Evolutionary conservation across 768 basidiomycete genomes (phyloP).

Genomic region (Suillus occidentalis): DNA sequence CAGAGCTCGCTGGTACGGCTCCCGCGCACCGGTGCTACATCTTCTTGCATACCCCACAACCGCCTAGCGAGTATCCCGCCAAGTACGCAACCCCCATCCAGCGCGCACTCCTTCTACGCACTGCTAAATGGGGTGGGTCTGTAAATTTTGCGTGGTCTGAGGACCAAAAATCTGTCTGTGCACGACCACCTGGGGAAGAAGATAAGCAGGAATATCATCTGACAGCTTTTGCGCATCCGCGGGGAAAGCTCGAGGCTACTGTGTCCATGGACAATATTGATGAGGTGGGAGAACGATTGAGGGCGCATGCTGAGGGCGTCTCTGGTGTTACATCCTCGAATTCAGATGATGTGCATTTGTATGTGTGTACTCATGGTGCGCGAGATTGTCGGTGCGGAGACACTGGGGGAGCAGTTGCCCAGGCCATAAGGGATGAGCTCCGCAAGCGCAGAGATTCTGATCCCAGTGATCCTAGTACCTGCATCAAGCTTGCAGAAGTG

Average conservation of each 20-base stretch:
- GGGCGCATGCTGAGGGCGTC: conserved; percentile 30
- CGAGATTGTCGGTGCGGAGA: conserved; percentile 82
- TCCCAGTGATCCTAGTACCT: conserved; percentile 29
- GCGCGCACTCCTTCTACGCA: conserved; percentile 46
- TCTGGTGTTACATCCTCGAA: neutral
- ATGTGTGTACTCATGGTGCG: conserved; percentile 77
- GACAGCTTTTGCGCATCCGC: conserved; percentile 51
- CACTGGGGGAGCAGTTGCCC: conserved; percentile 56
- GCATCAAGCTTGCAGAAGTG: conserved; percentile 56
- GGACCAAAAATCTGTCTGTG: conserved; percentile 20
- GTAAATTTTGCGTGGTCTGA: conserved; percentile 64
- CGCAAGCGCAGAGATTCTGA: conserved; percentile 34
- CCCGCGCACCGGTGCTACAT: conserved; percentile 54
- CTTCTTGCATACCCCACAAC: conserved; percentile 50
- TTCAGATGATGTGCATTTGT: conserved; percentile 43
- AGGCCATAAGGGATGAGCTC: conserved; percentile 55
- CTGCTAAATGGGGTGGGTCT: conserved; percentile 48
- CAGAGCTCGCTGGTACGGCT: conserved; percentile 48
- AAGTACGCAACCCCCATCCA: conserved; percentile 50
- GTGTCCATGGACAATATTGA: conserved; percentile 52
- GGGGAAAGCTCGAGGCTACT: conserved; percentile 47
- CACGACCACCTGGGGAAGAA: conserved; percentile 16
- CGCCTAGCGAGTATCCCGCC: conserved; percentile 51
- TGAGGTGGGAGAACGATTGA: conserved; percentile 38
- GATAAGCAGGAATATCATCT: conserved; percentile 33